Percentiles rank a stretch among this genome's conserved stretches.
Evolutionary conservation across 2,329 filamentous ascomycete species (phyloP).

Genomic region (Botryotinia globosa): DNA sequence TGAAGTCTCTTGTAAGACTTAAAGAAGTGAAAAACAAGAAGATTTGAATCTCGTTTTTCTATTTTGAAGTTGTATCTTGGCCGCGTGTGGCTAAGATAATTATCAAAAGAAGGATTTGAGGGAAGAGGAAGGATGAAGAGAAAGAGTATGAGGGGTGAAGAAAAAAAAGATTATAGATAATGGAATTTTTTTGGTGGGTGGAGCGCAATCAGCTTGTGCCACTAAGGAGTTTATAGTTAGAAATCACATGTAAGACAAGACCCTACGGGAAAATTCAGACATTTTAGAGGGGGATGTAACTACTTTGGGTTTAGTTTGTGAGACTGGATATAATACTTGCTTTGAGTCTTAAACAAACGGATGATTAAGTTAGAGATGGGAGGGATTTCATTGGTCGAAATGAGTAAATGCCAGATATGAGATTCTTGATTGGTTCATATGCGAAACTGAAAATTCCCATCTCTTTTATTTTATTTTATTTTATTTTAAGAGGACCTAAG

Average conservation of each 20-base stretch:
- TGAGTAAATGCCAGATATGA: not conserved
- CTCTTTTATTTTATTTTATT: too few relatives aligned
- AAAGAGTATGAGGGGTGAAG: not conserved
- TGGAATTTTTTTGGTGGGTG: not conserved
- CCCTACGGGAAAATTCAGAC: not conserved
- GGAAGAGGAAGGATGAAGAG: slow-evolving; percentile 18
- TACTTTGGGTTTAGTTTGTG: not conserved
- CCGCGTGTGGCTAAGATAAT: slow-evolving; percentile 37
- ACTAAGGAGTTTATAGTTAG: not conserved
- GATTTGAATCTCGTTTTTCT: slow-evolving; percentile 18
- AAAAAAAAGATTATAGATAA: slow-evolving; percentile 19
- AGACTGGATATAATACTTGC: not conserved
- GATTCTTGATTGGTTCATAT: slow-evolving; percentile 11
- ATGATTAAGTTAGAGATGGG: not conserved
- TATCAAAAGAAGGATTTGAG: slow-evolving; percentile 24
- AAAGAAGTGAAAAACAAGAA: slow-evolving; percentile 12
- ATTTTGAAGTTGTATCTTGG: slow-evolving; percentile 30
- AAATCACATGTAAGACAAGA: slow-evolving; percentile 2
- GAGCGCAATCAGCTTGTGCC: not conserved
- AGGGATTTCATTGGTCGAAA: not conserved
- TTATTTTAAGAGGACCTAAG: too few relatives aligned
- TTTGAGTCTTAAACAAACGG: not conserved
- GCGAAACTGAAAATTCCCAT: slow-evolving; percentile 15
- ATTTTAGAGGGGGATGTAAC: not conserved
- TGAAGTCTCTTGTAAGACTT: slow-evolving; percentile 1